Conservation (phyloP, 2,329 filamentous ascomycete genomes). For the Phyllosticta citriasiana region DNA sequence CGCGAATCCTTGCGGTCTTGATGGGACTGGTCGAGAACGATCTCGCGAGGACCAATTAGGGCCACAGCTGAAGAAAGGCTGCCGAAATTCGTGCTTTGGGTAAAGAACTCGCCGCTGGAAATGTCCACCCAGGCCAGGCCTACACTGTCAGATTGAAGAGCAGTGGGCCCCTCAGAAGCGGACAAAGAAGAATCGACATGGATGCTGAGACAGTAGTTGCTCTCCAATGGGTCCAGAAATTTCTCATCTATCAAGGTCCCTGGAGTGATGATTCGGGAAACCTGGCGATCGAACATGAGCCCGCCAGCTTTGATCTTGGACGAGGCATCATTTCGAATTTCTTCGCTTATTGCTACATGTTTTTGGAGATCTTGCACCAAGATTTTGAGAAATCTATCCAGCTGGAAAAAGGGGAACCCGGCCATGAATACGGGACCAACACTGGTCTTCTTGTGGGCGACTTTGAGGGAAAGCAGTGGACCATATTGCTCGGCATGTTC, state of each 20-base stretch:
- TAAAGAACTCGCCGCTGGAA: constrained; percentile 90
- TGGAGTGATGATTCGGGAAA: constrained; percentile 82
- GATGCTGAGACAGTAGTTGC: constrained; percentile 83
- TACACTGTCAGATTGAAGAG: constrained; percentile 8
- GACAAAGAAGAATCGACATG: constrained; percentile 41
- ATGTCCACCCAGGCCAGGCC: constrained; percentile 91
- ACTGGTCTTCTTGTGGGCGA: constrained; percentile 69
- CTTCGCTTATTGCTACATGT: constrained; percentile 89
- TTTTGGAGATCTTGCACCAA: constrained; percentile 84
- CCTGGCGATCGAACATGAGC: constrained; percentile 71
- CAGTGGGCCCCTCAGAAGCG: constrained; percentile 17
- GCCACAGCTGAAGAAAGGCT: constrained; percentile 72
- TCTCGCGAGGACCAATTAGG: constrained; percentile 72
- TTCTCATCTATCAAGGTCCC: constrained; percentile 95
- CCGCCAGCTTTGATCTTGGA: constrained; percentile 66
- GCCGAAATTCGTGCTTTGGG: constrained; percentile 61
- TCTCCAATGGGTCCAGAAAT: constrained; percentile 88
- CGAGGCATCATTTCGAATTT: constrained; percentile 66
- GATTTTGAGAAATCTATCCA: constrained; percentile 86
- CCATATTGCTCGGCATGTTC: constrained; percentile 87
- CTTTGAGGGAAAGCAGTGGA: constrained; percentile 77
- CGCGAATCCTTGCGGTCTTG: constrained; percentile 48
- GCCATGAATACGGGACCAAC: constrained; percentile 73
- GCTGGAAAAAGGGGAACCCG: constrained; percentile 85
- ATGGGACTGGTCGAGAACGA: constrained; percentile 56